Base-by-base conservation (phyloP, 2,329 filamentous ascomycete species). In the Ophiostoma ips region DNA sequence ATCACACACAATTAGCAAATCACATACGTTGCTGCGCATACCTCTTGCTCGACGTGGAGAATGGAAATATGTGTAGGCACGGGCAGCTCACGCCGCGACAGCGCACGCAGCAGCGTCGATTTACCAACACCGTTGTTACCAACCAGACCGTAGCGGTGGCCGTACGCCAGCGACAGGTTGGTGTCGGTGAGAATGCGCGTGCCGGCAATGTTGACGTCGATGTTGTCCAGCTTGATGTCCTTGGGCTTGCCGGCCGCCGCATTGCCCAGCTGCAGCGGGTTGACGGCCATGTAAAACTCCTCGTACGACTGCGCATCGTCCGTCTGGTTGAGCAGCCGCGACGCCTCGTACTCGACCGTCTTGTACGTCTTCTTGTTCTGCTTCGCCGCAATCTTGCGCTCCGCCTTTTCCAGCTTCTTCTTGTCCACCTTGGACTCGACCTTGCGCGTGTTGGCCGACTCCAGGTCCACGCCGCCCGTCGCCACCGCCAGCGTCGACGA, bases 281-380 rank as follows among this genome's bases (percentile, higher is more conserved):
- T 98, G 71, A 98, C 92, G 49, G 87, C 84, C 92, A 98, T 96
- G 77, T 94, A 98, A 70, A 98, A 96, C 65, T 98, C 92, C 68
- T 98, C 92, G 64, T 98, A 98, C 37, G 87, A 94, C 72, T 95
- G 83, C 12, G 89, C 73, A 60, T 83, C 78, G 60, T 90, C 84
- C 4, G 87, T 76, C 66, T 87, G 79, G 62, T 94, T 83, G 57
- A 98, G 79, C 57, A 98, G 73, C 58, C 81, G 82, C 12, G 92
- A 96, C 0, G 92, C 86, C 69, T 98, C 92, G 65, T 98, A 98
- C 68, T 95, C 87, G 58, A 98, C 92, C 50, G 84, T 95, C 76
- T 96, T 96, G 82, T 92, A 95, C 34, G 82, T 79, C 72, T 98
- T 98, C 74, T 94, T 94, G 70, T 88, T 92, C 71, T 96, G 92